phyloP scores from a whole-genome alignment of 306 rosid genomes.

The Trichosanthes truncata region DNA sequence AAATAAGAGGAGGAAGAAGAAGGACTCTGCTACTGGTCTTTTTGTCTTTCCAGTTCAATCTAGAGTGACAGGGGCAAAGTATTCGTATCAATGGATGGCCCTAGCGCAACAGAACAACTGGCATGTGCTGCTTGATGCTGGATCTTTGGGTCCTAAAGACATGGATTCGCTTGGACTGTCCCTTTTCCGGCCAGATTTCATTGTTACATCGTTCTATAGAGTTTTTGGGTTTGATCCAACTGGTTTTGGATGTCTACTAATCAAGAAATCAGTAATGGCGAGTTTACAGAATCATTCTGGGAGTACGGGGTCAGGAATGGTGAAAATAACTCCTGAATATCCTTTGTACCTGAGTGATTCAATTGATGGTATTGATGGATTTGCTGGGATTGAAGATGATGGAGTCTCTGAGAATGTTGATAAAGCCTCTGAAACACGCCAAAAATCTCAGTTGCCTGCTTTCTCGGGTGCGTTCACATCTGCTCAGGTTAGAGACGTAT shows the following conservation, averaged over 20 bases:
- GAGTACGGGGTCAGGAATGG: conserved; percentile 88
- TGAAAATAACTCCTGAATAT: conserved; percentile 85
- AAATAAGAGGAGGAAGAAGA: conserved; percentile 76
- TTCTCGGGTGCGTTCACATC: conserved; percentile 89
- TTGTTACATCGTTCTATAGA: conserved; percentile 88
- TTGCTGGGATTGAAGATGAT: conserved; percentile 54
- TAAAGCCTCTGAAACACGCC: conserved; percentile 49
- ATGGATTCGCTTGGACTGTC: conserved; percentile 98
- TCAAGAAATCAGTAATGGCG: conserved; percentile 83
- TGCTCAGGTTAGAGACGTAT: conserved; percentile 87
- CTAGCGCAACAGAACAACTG: conserved; percentile 93
- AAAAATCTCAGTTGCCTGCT: conserved; percentile 68
- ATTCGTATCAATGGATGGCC: conserved; percentile 99
- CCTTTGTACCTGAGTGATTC: conserved; percentile 89
- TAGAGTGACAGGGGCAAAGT: conserved; percentile 90
- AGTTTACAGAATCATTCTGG: conserved; percentile 86
- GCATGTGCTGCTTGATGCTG: conserved; percentile 96
- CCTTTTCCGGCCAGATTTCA: conserved; percentile 89
- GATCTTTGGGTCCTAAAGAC: conserved; percentile 94
- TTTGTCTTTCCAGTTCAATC: conserved; percentile 96
- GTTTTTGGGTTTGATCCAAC: conserved; percentile 94
- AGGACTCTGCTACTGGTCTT: conserved; percentile 83
- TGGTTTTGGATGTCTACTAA: conserved; percentile 92
- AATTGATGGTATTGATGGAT: conserved; percentile 61
- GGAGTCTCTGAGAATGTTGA: conserved; percentile 36